Evolutionary conservation across 257 asterid genomes (phyloP), one percentile per base, ranked within the genome.

Genomic region (Echites panduratus): DNA sequence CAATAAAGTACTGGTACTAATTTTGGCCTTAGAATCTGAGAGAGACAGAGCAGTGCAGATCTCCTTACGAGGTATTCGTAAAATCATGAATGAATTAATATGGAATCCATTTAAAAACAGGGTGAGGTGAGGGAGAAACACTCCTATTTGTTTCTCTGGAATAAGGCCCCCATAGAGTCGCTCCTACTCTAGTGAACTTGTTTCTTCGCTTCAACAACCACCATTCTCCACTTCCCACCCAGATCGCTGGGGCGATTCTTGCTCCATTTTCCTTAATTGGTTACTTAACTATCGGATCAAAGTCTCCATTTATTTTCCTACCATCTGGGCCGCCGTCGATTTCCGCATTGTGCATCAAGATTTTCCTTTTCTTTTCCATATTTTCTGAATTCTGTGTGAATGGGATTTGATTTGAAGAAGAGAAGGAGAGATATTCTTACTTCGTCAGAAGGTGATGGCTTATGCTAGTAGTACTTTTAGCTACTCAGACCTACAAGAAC

Each of bases 361-460:
- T 62, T 62, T 24, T 62, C 47, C 49, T 64, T 64, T 64, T 12
- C 65, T 58, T 58, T 57, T 10, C 65, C 10, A 26, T 58, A 27
- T 58, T 58, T 64, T 38, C 69, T 64, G 3, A 9, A 17, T 16
- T 38, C 10, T 35, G 1, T 19, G 24, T 63, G 68, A 63, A 63
- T 35, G 68, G 48, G 27, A 35, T 63, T 41, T 41, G 69, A 19
- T 64, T 64, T 64, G 49, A 38, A 64, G 24, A 38, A 40, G 9
- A 50, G 22, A 50, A 7, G 69, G 49, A 17, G 43, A 35, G 67
- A 29, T 32, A 32, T 4, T 17, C 29, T 29, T 62, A 22, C 40
- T 58, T 58, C 20, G 65, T 58, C 35, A 22, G 14, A 32, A 56
- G 35, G 5, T 61, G 68, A 64, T 64, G 69, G 44, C 69, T 64